A percentile compares a stretch with the other conserved stretches of the same genome.
phyloP scores from a whole-genome alignment of 441 rosid genomes.

The Adansonia gregorii region DNA sequence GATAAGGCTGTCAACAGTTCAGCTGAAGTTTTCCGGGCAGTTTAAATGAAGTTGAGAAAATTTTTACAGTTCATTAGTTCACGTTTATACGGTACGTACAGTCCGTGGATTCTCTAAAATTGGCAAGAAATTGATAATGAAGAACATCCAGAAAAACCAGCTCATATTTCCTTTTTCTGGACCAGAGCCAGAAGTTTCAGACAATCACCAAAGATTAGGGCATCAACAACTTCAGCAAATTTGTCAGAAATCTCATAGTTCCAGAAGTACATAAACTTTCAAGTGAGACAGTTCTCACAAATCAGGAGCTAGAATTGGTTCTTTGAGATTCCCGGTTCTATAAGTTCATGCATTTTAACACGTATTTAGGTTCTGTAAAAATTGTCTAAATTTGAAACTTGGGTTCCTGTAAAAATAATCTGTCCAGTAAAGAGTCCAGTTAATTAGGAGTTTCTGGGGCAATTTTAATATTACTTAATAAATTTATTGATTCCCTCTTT shows the following conservation, averaged over 20 bases:
- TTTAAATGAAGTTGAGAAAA: constrained; percentile 2
- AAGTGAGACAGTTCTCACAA: constrained; percentile 31
- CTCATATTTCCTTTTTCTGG: constrained; percentile 16
- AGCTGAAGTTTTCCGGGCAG: constrained; percentile 15
- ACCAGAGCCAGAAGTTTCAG: not conserved
- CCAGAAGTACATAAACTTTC: constrained; percentile 16
- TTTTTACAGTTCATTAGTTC: not conserved
- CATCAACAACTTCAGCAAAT: constrained; percentile 26
- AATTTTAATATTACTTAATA: not conserved
- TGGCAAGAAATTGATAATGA: not conserved
- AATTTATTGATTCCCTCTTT: not conserved
- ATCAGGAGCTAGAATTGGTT: constrained; percentile 29
- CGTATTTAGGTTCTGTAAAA: constrained; percentile 26
- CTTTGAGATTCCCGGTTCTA: constrained; percentile 4
- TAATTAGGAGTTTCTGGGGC: constrained; percentile 13
- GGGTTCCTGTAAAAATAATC: constrained; percentile 28
- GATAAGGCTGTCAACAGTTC: constrained; percentile 3
- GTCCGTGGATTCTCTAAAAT: constrained; percentile 24
- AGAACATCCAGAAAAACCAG: not conserved
- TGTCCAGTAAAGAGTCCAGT: constrained; percentile 46
- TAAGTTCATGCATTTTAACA: constrained; percentile 8
- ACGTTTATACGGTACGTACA: constrained; percentile 3
- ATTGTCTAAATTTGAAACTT: constrained; percentile 26
- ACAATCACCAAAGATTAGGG: constrained; percentile 7
- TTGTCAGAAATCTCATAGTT: constrained; percentile 18